Evolutionary conservation across 139 green algal species (phyloP).

Genomic region (Ettlia oleoabundans): DNA sequence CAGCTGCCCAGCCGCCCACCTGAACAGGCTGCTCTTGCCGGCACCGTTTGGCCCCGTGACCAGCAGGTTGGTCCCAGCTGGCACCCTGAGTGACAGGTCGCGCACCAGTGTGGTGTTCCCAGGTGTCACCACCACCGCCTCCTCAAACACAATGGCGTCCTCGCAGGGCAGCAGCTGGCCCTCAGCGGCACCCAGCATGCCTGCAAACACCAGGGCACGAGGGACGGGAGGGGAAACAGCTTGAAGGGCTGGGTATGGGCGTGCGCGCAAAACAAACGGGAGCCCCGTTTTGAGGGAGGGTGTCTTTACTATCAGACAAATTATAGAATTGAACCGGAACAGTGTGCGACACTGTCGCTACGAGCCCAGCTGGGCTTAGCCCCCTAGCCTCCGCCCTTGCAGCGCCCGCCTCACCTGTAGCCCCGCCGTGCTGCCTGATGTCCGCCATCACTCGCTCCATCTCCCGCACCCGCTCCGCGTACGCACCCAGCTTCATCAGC

Average conservation of each 20-base stretch:
- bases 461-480: slow-evolving; percentile 67
- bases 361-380: no score
- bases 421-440: slow-evolving; percentile 5
- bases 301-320: not conserved
- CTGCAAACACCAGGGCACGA: not conserved
- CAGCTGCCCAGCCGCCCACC: slow-evolving; percentile 1
- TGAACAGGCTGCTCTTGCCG: slow-evolving; percentile 70
- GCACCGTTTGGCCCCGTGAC: slow-evolving; percentile 77
- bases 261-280: not conserved
- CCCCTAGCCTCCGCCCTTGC: no score
- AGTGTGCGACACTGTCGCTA: not conserved
- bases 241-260: not conserved
- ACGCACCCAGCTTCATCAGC: slow-evolving; percentile 67
- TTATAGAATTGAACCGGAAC: not conserved
- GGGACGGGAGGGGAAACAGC: not conserved
- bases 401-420: slow-evolving; percentile 9
- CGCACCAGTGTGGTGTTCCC: slow-evolving; percentile 60
- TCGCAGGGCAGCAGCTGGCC: slow-evolving; percentile 37
- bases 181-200: not conserved
- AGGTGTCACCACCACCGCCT: slow-evolving; percentile 72
- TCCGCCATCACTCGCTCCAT: slow-evolving; percentile 50
- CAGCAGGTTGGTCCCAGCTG: slow-evolving; percentile 77
- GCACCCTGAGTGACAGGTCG: slow-evolving; percentile 63
- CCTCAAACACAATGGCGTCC: slow-evolving; percentile 72
- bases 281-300: no score